phyloP scores from a whole-genome alignment of 2,329 filamentous ascomycete species.

The Scortechinia acanthostroma region DNA sequence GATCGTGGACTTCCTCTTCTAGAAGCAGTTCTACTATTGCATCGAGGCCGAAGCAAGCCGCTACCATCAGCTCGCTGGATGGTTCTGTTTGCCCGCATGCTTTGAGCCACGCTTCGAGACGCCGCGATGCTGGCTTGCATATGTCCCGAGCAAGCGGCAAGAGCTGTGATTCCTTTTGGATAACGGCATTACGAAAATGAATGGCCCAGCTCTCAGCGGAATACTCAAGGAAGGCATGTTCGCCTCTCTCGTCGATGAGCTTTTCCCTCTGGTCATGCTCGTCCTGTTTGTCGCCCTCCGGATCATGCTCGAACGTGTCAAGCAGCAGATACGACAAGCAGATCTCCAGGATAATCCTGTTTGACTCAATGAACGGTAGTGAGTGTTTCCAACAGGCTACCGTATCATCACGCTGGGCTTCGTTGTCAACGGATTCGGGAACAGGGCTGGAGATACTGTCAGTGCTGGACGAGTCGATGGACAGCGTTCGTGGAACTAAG shows the following conservation, averaged over 20 bases:
- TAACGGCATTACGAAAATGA: slow-evolving; percentile 6
- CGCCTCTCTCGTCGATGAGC: too few relatives aligned
- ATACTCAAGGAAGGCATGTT: slow-evolving; percentile 6
- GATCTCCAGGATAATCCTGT: slow-evolving; percentile 5
- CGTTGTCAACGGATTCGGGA: not conserved
- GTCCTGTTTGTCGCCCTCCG: too few relatives aligned
- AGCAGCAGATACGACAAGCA: slow-evolving; percentile 7
- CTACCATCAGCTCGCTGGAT: not conserved
- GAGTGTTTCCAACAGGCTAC: slow-evolving; percentile 3
- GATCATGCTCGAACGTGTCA: not conserved
- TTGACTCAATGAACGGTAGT: slow-evolving; percentile 4
- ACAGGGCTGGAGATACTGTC: not conserved
- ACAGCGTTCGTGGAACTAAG: slow-evolving; percentile 12
- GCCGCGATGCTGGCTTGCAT: not conserved
- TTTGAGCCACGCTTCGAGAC: slow-evolving; percentile 1
- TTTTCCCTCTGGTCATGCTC: too few relatives aligned
- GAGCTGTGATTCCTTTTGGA: not conserved
- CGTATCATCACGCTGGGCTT: not conserved
- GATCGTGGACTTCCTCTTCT: too few relatives aligned
- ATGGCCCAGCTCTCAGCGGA: slow-evolving; percentile 5
- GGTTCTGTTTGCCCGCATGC: not conserved
- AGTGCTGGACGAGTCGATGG: too few relatives aligned
- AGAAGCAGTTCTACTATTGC: too few relatives aligned
- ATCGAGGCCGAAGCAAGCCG: not conserved
- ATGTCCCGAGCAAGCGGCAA: not conserved